These are phyloP conservation scores for Neurospora sp. DNA, from an alignment of 495 filamentous ascomycete species.

Conservation along the genomic window DNA sequence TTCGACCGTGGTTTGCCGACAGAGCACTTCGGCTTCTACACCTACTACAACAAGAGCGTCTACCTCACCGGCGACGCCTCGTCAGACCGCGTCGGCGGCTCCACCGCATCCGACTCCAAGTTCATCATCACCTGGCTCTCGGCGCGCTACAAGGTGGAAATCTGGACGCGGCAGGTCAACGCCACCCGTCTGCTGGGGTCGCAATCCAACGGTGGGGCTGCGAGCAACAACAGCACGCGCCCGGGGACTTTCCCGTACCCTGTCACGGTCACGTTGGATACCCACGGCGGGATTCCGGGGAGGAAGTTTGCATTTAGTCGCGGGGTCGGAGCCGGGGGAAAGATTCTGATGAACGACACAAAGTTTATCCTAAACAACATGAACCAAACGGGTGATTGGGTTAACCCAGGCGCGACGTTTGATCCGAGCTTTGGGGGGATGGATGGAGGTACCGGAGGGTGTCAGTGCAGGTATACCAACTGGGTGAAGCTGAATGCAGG, in stretches of 20 bases:
- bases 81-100: conserved; percentile 57
- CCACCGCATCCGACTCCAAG: conserved; percentile 46
- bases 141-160: conserved; percentile 79
- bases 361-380: conserved; percentile 51
- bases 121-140: conserved; percentile 70
- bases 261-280: conserved; percentile 69
- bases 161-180: conserved; percentile 64
- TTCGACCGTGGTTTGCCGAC: conserved; percentile 69
- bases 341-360: conserved; percentile 41
- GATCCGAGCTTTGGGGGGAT: conserved; percentile 42
- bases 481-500: conserved; percentile 31
- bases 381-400: conserved; percentile 45
- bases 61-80: conserved; percentile 50
- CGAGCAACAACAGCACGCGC: conserved; percentile 19
- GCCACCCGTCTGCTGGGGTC: conserved; percentile 32
- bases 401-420: conserved; percentile 44
- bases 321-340: conserved; percentile 42
- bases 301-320: conserved; percentile 67
- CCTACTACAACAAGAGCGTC: conserved; percentile 81
- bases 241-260: conserved; percentile 82
- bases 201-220: conserved; percentile 3
- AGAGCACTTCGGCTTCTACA: conserved; percentile 93
- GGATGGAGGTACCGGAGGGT: conserved; percentile 66
- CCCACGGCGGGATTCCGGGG: conserved; percentile 57
- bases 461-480: conserved; percentile 66